Percentiles rank a stretch among this genome's conserved stretches.
phyloP scores from a whole-genome alignment of 2,329 filamentous ascomycete species.

The Capronia coronata region DNA sequence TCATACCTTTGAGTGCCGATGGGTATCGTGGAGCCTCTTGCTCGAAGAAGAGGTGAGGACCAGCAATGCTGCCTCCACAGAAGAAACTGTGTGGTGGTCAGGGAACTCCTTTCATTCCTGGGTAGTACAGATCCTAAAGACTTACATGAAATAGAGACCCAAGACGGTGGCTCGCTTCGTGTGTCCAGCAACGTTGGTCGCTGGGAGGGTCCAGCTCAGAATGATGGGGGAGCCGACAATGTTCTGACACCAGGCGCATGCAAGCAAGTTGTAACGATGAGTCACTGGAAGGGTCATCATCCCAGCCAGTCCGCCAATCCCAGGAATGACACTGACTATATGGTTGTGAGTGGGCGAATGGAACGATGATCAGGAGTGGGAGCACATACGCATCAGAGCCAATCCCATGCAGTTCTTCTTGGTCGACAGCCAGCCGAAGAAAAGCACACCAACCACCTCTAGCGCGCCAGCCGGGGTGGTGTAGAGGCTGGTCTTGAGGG shows the following conservation, averaged over 20 bases:
- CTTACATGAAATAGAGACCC: no score
- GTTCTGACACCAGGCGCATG: conserved; percentile 48
- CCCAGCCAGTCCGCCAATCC: conserved; percentile 44
- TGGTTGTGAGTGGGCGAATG: conserved; percentile 34
- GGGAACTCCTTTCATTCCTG: no score
- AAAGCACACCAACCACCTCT: conserved; percentile 42
- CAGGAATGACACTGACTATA: conserved; percentile 31
- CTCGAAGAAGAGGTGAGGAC: not conserved
- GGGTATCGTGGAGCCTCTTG: not conserved
- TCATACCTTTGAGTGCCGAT: not conserved
- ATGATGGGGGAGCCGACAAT: conserved; percentile 46
- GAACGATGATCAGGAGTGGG: no score
- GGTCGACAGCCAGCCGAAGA: no score
- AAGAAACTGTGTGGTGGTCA: no score
- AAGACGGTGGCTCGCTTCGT: conserved; percentile 29
- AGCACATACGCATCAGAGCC: no score
- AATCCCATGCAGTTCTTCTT: no score
- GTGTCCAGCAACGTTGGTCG: conserved; percentile 31
- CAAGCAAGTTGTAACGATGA: conserved; percentile 44
- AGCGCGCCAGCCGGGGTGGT: conserved; percentile 32
- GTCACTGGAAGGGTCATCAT: conserved; percentile 43
- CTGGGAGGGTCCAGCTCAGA: conserved; percentile 25
- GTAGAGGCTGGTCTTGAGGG: not conserved
- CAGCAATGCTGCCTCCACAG: not conserved
- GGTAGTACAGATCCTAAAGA: no score